A percentile compares a stretch with the other conserved stretches of the same genome.
Evolutionary conservation across 257 asterid genomes (phyloP).

Genomic region (Salvia splendens): DNA sequence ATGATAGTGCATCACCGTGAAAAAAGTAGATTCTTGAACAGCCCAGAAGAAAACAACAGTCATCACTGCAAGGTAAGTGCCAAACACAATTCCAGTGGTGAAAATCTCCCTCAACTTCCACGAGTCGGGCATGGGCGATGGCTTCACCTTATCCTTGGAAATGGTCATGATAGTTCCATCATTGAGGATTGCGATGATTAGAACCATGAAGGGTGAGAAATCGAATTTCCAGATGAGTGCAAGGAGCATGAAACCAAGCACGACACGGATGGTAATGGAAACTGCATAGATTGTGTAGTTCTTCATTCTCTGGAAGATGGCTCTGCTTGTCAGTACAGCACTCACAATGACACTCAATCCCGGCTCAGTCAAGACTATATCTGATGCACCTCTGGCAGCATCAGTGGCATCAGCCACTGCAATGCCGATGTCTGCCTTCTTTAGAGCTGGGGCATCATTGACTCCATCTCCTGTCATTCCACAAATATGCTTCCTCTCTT

Average conservation of each 20-base stretch:
- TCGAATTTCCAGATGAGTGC: conserved; percentile 70
- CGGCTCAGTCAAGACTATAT: conserved; percentile 57
- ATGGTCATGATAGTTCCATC: conserved; percentile 70
- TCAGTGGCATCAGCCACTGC: conserved; percentile 68
- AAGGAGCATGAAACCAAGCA: conserved; percentile 61
- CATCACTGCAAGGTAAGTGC: conserved; percentile 61
- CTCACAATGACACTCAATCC: conserved; percentile 60
- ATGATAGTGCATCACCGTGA: conserved; percentile 34
- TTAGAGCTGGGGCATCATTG: conserved; percentile 62
- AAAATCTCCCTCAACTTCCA: conserved; percentile 67
- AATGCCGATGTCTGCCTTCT: conserved; percentile 60
- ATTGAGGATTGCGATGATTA: conserved; percentile 60
- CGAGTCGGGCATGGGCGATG: conserved; percentile 60
- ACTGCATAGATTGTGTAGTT: conserved; percentile 69
- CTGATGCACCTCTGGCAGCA: conserved; percentile 59
- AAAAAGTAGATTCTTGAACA: conserved; percentile 42
- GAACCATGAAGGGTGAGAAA: conserved; percentile 72
- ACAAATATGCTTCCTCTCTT: conserved; percentile 55
- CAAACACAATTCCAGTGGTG: conserved; percentile 63
- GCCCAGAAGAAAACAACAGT: conserved; percentile 64
- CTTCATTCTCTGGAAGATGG: conserved; percentile 68
- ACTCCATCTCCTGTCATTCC: conserved; percentile 75
- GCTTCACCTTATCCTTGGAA: conserved; percentile 61
- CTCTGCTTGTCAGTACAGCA: conserved; percentile 59
- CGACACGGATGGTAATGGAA: conserved; percentile 62